phyloP scores from a whole-genome alignment of 2,329 filamentous ascomycete genomes.

The Ramichloridium luteum region DNA sequence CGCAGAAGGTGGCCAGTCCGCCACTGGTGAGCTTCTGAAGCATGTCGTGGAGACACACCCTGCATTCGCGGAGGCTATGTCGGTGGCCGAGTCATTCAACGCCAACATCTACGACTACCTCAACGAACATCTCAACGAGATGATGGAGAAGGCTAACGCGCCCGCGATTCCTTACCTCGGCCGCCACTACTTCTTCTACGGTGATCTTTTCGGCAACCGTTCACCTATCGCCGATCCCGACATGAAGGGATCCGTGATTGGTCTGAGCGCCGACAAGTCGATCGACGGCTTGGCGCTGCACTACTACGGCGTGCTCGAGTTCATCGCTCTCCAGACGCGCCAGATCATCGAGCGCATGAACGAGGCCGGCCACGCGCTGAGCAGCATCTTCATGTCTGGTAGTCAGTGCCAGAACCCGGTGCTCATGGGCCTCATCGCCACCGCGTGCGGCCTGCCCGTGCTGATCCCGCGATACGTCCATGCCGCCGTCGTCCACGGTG shows the following conservation, averaged over 20 bases:
- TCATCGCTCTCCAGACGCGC: slow-evolving; percentile 90
- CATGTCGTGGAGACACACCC: slow-evolving; percentile 93
- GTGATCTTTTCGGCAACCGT: slow-evolving; percentile 92
- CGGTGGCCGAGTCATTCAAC: slow-evolving; percentile 67
- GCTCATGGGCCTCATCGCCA: slow-evolving; percentile 82
- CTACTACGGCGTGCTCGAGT: slow-evolving; percentile 96
- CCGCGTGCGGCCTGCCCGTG: slow-evolving; percentile 82
- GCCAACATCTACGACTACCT: slow-evolving; percentile 92
- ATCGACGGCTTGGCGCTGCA: slow-evolving; percentile 77
- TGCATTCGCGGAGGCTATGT: slow-evolving; percentile 68
- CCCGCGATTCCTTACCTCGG: slow-evolving; percentile 75
- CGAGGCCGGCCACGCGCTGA: slow-evolving; percentile 70
- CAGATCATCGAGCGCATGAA: slow-evolving; percentile 97
- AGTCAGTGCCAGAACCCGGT: slow-evolving; percentile 94
- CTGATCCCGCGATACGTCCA: slow-evolving; percentile 88
- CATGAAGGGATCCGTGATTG: slow-evolving; percentile 85
- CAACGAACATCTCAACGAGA: slow-evolving; percentile 70
- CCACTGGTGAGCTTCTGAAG: slow-evolving; percentile 86
- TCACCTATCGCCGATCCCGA: slow-evolving; percentile 83
- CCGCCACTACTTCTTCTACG: slow-evolving; percentile 97
- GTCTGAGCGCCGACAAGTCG: slow-evolving; percentile 74
- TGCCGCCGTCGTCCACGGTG: slow-evolving; percentile 92
- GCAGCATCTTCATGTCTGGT: slow-evolving; percentile 96
- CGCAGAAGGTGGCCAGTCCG: slow-evolving; percentile 92
- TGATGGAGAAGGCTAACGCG: slow-evolving; percentile 56